Percentiles rank a stretch among this genome's conserved stretches.
phyloP scores from a whole-genome alignment of 805 yeast genomes.

The Yamadazyma kitorensis region DNA sequence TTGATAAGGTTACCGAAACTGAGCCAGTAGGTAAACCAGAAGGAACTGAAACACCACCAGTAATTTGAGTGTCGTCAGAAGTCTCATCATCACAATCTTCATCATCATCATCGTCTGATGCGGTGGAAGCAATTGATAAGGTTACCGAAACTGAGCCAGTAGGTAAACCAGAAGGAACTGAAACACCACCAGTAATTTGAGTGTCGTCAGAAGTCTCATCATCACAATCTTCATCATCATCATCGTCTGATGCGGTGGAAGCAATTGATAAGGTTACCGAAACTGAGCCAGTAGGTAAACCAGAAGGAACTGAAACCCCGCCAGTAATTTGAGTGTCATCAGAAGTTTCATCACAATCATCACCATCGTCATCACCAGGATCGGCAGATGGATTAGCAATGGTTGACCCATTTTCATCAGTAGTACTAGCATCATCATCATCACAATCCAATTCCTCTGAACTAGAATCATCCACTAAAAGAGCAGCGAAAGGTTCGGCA shows the following conservation, averaged over 20 bases:
- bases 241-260: not conserved
- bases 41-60: constrained; percentile 1
- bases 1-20: too few species aligned
- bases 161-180: constrained; percentile 1
- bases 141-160: too few species aligned
- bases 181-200: not conserved
- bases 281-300: not conserved
- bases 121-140: too few species aligned
- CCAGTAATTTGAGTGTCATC: not conserved
- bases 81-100: constrained; percentile 15
- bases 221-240: constrained; percentile 13
- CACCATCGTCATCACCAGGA: constrained; percentile 4
- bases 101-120: constrained; percentile 15
- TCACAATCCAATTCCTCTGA: constrained; percentile 12
- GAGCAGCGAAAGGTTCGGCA: not conserved
- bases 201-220: constrained; percentile 5
- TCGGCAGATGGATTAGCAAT: constrained; percentile 1
- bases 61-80: constrained; percentile 7
- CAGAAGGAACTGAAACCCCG: constrained; percentile 1
- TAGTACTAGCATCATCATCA: constrained; percentile 6
- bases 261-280: not conserved
- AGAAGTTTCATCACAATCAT: constrained; percentile 12
- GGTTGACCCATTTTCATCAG: too few species aligned
- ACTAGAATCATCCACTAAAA: constrained; percentile 1
- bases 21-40: not conserved